Evolutionary conservation across 306 rosid genomes (phyloP), one percentile per base, ranked within the genome.

Genomic region (Trifolium pratense): DNA sequence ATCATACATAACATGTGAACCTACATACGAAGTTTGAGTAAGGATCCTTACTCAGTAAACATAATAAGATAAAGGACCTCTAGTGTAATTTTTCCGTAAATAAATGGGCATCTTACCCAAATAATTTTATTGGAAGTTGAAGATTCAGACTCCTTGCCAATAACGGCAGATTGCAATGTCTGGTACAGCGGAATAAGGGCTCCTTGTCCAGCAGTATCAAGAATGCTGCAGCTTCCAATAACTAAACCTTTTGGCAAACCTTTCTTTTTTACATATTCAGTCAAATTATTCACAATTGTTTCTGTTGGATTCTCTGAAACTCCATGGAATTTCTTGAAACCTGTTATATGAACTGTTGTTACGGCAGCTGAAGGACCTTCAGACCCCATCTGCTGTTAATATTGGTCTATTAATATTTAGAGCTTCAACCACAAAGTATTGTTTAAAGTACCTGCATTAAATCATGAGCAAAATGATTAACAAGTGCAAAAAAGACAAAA

Each of bases 281-380:
- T 56, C 70, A 94, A 87, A 36, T 88, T 87, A 78, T 59, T 77
- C 62, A 87, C 96, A 61, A 91, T 82, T 3, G 86, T 81, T 83
- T 94, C 97, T 0, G 98, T 94, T 3, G 98, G 98, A 81, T 94
- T 94, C 78, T 89, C 96, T 0, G 95, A 89, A 87, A 94, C 97
- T 73, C 98, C 97, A 55, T 94, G 97, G 84, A 94, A 94, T 86
- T 89, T 94, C 91, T 89, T 91, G 79, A 94, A 94, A 61, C 98
- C 98, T 7, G 98, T 94, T 46, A 91, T 86, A 80, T 91, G 86
- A 86, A 94, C 80, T 45, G 89, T 87, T 39, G 88, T 88, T 39
- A 89, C 86, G 11, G 90, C 74, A 12, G 86, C 82, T 15, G 89
- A 79, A 83, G 98, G 94, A 83, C 91, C 89, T 84, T 94, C 98